Conservation (phyloP, 495 filamentous ascomycete species). For the Chaetomium tenue region DNA sequence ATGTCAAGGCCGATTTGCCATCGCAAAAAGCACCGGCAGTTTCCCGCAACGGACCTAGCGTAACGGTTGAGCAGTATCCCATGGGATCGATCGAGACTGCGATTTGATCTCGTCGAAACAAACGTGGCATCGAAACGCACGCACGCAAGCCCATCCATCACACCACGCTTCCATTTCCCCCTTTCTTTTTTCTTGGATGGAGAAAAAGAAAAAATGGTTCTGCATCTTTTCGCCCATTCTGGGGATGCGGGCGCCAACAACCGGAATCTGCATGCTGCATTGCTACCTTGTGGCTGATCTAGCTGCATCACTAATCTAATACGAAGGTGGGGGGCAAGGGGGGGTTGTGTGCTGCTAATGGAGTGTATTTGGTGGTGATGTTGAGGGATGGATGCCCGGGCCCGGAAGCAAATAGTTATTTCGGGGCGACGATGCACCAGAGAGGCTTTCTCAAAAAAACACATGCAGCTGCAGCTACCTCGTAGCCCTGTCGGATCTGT, state of each 20-base stretch:
- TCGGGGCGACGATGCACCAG: not conserved
- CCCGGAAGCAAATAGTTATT: not conserved
- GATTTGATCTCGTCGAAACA: not conserved
- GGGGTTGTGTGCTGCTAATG: not conserved
- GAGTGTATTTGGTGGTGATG: not conserved
- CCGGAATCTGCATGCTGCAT: constrained; percentile 9
- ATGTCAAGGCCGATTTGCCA: not conserved
- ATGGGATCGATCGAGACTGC: not conserved
- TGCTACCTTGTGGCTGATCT: constrained; percentile 13
- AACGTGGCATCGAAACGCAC: not conserved
- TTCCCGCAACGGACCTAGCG: not conserved
- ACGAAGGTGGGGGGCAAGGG: not conserved
- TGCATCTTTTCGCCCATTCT: not conserved
- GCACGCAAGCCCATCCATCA: too few relatives aligned
- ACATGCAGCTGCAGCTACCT: not conserved
- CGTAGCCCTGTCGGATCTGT: not conserved
- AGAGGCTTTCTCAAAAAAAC: not conserved
- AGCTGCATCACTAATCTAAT: not conserved
- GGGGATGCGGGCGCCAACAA: not conserved
- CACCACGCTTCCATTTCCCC: not conserved
- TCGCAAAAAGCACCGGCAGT: not conserved
- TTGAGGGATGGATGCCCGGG: not conserved
- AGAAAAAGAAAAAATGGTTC: not conserved
- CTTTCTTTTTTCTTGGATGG: not conserved
- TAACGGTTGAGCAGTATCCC: not conserved